These are phyloP conservation scores for Mucor irregularis DNA, from an alignment of 371 early-diverging fungal genomes.

Conservation along the genomic window DNA sequence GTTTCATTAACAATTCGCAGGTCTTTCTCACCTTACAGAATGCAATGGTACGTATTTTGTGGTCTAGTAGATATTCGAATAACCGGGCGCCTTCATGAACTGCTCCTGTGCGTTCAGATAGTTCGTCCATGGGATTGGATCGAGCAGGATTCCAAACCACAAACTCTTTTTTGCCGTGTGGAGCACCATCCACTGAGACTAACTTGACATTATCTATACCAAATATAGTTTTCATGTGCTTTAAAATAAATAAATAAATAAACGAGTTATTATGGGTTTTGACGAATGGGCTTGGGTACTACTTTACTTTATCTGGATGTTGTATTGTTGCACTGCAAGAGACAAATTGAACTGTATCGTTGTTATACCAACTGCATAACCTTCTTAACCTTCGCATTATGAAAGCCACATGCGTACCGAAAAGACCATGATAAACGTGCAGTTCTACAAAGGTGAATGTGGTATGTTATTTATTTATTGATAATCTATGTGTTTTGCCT, in stretches of 20 bases:
- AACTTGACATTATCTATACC: constrained; percentile 35
- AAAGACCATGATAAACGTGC: constrained; percentile 67
- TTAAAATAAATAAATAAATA: too few relatives aligned
- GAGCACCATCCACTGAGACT: constrained; percentile 44
- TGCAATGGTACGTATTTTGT: constrained; percentile 45
- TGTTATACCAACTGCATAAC: constrained; percentile 50
- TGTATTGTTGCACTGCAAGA: constrained; percentile 61
- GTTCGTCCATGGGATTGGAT: constrained; percentile 10
- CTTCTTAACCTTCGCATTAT: constrained; percentile 70
- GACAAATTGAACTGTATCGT: constrained; percentile 55
- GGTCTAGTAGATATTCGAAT: constrained; percentile 36
- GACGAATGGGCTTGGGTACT: too few relatives aligned
- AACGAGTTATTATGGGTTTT: too few relatives aligned
- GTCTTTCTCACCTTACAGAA: constrained; percentile 58
- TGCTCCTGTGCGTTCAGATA: constrained; percentile 21
- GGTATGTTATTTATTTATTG: neutral
- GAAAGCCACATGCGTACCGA: constrained; percentile 70
- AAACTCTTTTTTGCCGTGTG: constrained; percentile 41
- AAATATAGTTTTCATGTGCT: constrained; percentile 49
- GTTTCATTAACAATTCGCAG: constrained; percentile 48
- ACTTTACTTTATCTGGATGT: constrained; percentile 51
- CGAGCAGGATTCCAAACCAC: constrained; percentile 46
- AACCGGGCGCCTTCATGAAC: constrained; percentile 36
- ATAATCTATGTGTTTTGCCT: too few relatives aligned
- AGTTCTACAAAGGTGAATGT: constrained; percentile 50